phyloP scores from a whole-genome alignment of 1,284 basidiomycete species.

The Ustilago shanxiensis region DNA sequence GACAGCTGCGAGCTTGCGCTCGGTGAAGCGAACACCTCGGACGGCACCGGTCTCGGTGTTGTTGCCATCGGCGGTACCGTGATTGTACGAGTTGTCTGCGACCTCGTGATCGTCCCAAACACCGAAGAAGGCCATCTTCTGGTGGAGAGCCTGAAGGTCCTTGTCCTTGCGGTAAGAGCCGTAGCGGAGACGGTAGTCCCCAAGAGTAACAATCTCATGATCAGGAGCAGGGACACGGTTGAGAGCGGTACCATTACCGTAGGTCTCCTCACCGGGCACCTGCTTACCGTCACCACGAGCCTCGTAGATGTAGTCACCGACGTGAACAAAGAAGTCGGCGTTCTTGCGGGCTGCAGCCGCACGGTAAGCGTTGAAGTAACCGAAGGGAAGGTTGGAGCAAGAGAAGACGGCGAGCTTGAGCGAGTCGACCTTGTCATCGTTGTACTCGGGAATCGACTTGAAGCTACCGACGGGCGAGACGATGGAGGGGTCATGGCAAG shows the following conservation, averaged over 20 bases:
- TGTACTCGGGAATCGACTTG: slow-evolving; percentile 70
- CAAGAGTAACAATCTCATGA: slow-evolving; percentile 76
- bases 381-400: slow-evolving; percentile 75
- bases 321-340: slow-evolving; percentile 77
- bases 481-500: slow-evolving; percentile 70
- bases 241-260: slow-evolving; percentile 68
- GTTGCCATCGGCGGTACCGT: slow-evolving; percentile 77
- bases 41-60: slow-evolving; percentile 73
- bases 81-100: slow-evolving; percentile 77
- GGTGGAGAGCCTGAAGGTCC: slow-evolving; percentile 40
- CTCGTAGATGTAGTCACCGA: slow-evolving; percentile 76
- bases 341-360: slow-evolving; percentile 74
- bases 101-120: slow-evolving; percentile 77
- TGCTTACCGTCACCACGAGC: slow-evolving; percentile 45
- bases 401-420: slow-evolving; percentile 76
- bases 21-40: slow-evolving; percentile 73
- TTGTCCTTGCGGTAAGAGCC: slow-evolving; percentile 73
- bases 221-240: slow-evolving; percentile 70
- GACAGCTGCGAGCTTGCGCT: slow-evolving; percentile 77
- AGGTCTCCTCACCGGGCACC: slow-evolving; percentile 53
- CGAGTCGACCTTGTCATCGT: slow-evolving; percentile 71
- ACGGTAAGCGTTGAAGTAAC: slow-evolving; percentile 79
- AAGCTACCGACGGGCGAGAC: slow-evolving; percentile 73
- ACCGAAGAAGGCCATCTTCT: slow-evolving; percentile 37
- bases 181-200: slow-evolving; percentile 77